Evolutionary conservation across 805 yeast species (phyloP).

Genomic region (Nakazawaea holstii): DNA sequence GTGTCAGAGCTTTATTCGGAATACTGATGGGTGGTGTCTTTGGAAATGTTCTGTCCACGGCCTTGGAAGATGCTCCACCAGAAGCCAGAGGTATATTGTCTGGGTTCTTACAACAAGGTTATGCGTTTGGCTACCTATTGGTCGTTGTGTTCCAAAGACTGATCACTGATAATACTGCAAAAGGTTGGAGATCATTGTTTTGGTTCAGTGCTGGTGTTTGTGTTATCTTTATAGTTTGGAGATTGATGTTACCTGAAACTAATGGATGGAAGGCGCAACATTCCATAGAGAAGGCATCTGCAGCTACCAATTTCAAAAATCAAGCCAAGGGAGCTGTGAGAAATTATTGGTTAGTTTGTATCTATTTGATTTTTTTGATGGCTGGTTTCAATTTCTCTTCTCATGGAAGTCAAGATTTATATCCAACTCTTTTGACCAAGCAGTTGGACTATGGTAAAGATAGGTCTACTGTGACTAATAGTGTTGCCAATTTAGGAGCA

Average conservation of each 20-base stretch:
- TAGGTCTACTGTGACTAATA: constrained; percentile 47
- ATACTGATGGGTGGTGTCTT: constrained; percentile 69
- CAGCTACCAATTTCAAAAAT: constrained; percentile 25
- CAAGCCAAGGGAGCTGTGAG: constrained; percentile 31
- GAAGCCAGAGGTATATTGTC: constrained; percentile 56
- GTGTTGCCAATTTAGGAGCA: constrained; percentile 56
- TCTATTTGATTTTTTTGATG: constrained; percentile 54
- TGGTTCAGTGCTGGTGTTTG: constrained; percentile 69
- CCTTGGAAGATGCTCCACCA: constrained; percentile 60
- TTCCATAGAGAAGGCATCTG: constrained; percentile 27
- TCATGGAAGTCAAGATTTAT: constrained; percentile 61
- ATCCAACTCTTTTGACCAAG: constrained; percentile 46
- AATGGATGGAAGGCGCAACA: constrained; percentile 36
- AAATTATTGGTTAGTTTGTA: constrained; percentile 52
- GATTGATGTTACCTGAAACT: constrained; percentile 55
- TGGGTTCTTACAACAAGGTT: constrained; percentile 53
- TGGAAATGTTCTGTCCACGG: constrained; percentile 61
- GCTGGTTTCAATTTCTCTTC: constrained; percentile 58
- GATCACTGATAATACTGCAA: constrained; percentile 21
- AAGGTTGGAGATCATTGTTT: constrained; percentile 56
- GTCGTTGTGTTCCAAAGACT: constrained; percentile 66
- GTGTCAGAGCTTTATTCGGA: constrained; percentile 61
- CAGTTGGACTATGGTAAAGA: constrained; percentile 38
- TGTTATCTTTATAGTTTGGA: constrained; percentile 49
- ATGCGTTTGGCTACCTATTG: constrained; percentile 62